phyloP scores from a whole-genome alignment of 495 filamentous ascomycete species.

The Lineolata rhizophorae region DNA sequence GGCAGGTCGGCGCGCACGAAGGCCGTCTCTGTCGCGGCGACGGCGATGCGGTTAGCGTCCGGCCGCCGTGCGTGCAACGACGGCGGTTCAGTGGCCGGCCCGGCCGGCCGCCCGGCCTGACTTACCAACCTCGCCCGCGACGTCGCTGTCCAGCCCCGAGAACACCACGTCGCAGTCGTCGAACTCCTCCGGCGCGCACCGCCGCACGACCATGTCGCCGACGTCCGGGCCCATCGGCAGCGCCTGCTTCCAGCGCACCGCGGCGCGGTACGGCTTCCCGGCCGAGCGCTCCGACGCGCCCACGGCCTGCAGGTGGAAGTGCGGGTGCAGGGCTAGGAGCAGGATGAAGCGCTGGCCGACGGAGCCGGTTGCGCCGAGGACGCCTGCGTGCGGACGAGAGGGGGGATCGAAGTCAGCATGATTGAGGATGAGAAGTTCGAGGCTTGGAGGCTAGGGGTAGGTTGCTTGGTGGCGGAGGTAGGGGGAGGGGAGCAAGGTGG shows the following conservation, averaged over 20 bases:
- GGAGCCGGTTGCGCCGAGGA: constrained; percentile 23
- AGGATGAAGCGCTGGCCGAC: constrained; percentile 25
- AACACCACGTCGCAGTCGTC: constrained; percentile 22
- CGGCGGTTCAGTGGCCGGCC: not conserved
- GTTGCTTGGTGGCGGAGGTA: too few species aligned
- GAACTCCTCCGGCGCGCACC: constrained; percentile 19
- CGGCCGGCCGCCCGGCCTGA: not conserved
- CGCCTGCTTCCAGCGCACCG: constrained; percentile 22
- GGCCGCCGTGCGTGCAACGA: too few species aligned
- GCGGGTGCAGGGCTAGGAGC: constrained; percentile 20
- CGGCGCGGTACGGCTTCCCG: constrained; percentile 23
- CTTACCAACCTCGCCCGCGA: constrained; percentile 21
- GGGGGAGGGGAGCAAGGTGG: too few species aligned
- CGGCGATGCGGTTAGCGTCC: too few species aligned
- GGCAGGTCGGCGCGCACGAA: constrained; percentile 20
- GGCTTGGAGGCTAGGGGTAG: too few species aligned
- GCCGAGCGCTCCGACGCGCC: constrained; percentile 20
- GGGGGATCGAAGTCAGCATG: too few species aligned
- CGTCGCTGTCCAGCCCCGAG: constrained; percentile 22
- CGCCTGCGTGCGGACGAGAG: too few species aligned
- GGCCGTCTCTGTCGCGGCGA: constrained; percentile 16
- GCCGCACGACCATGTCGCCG: constrained; percentile 19
- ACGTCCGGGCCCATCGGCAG: constrained; percentile 19
- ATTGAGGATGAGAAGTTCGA: too few species aligned
- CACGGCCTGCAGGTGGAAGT: constrained; percentile 20